Conservation (phyloP, 768 basidiomycete genomes). For the Kwoniella bestiolae region DNA sequence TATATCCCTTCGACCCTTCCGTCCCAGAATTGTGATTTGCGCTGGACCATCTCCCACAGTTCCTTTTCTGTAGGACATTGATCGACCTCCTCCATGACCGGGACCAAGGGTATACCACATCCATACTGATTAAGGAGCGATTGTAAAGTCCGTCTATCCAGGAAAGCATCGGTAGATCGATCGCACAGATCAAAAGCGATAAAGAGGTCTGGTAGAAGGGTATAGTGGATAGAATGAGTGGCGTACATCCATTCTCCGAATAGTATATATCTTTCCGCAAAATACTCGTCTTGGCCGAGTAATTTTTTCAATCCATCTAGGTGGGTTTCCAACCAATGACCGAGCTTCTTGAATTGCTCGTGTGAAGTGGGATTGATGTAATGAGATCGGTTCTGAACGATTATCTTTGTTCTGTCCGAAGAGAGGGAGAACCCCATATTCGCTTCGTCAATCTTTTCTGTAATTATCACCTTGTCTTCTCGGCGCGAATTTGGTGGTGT, state of each 20-base stretch:
- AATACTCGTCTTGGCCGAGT: background rate
- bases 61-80: background rate
- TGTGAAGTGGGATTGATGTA: background rate
- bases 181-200: slow-evolving; percentile 1
- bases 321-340: background rate
- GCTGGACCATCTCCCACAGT: background rate
- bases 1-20: background rate
- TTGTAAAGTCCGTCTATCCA: background rate
- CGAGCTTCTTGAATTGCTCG: slow-evolving; percentile 1
- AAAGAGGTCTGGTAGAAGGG: background rate
- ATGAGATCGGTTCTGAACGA: slow-evolving; percentile 1
- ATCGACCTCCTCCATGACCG: background rate
- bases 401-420: background rate
- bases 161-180: background rate
- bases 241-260: slow-evolving; percentile 4
- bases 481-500: no score
- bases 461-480: background rate
- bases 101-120: background rate
- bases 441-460: slow-evolving; percentile 1
- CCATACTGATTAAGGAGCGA: background rate
- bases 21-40: background rate
- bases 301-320: background rate
- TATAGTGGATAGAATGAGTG: background rate
- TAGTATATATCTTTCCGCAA: background rate
- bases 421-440: background rate